A percentile compares a stretch with the other conserved stretches of the same genome.
Conservation (phyloP, 2,329 filamentous ascomycete genomes). For the Chalaropsis thielavioides region DNA sequence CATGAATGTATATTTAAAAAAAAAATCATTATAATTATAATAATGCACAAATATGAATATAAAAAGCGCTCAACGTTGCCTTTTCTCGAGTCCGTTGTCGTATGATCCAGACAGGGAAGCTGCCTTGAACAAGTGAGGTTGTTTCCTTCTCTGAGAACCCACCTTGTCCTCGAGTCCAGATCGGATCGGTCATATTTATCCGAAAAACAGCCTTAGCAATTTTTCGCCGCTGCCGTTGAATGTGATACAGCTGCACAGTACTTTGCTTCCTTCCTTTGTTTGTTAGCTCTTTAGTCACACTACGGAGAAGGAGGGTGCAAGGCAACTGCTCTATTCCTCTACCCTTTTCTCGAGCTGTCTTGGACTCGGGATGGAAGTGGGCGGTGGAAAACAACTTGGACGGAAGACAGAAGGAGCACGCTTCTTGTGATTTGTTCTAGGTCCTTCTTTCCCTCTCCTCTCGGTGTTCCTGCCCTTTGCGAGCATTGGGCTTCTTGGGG, state of each 20-base stretch:
- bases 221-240: not conserved
- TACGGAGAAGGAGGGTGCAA: no score
- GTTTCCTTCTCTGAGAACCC: not conserved
- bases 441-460: not conserved
- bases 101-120: not conserved
- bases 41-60: not conserved
- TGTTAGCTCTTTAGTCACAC: no score
- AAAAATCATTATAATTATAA: no score
- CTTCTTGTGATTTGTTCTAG: not conserved
- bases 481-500: no score
- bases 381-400: not conserved
- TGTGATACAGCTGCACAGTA: not conserved
- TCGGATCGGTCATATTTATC: not conserved
- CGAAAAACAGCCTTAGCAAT: not conserved
- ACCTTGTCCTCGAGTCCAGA: not conserved
- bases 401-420: conserved; percentile 1
- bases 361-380: not conserved
- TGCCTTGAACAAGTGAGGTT: not conserved
- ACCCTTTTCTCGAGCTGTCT: not conserved
- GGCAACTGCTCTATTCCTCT: not conserved
- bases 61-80: not conserved
- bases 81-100: not conserved
- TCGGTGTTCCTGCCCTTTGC: not conserved
- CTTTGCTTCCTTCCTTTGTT: not conserved
- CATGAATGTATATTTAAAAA: not conserved